Conservation (phyloP, 2,329 filamentous ascomycete genomes). For the Paecilomyces formosus region DNA sequence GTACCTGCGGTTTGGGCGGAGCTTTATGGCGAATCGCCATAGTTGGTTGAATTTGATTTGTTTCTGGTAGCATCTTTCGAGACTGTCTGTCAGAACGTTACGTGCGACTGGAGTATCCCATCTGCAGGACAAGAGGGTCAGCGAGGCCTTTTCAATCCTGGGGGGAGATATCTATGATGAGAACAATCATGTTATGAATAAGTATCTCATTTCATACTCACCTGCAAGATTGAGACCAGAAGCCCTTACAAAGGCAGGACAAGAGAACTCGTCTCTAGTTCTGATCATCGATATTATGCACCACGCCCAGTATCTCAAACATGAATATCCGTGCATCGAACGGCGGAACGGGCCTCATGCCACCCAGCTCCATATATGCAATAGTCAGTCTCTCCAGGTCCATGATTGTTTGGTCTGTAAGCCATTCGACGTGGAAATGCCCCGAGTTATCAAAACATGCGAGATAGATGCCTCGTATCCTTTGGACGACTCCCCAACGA, state of each 20-base stretch:
- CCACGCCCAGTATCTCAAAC: background rate
- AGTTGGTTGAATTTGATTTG: background rate
- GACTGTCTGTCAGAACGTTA: background rate
- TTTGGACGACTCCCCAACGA: background rate
- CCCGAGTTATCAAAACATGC: background rate
- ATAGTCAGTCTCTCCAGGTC: background rate
- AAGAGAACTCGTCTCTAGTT: background rate
- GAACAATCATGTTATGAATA: no score
- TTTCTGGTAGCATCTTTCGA: background rate
- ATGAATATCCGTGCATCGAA: background rate
- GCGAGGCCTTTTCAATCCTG: background rate
- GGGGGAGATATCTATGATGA: no score
- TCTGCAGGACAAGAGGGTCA: background rate
- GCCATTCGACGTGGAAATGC: background rate
- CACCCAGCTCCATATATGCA: background rate
- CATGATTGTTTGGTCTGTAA: background rate
- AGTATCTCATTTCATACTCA: background rate
- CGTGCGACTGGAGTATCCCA: background rate
- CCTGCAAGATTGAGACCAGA: background rate
- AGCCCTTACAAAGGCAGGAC: background rate
- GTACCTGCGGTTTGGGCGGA: background rate
- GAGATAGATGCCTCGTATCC: background rate
- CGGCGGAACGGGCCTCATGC: background rate
- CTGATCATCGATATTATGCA: background rate
- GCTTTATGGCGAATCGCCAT: background rate